A percentile compares a stretch with the other conserved stretches of the same genome.
Evolutionary conservation across 208 protist species (phyloP).

Genomic region (Acanthamoeba culbertsoni): DNA sequence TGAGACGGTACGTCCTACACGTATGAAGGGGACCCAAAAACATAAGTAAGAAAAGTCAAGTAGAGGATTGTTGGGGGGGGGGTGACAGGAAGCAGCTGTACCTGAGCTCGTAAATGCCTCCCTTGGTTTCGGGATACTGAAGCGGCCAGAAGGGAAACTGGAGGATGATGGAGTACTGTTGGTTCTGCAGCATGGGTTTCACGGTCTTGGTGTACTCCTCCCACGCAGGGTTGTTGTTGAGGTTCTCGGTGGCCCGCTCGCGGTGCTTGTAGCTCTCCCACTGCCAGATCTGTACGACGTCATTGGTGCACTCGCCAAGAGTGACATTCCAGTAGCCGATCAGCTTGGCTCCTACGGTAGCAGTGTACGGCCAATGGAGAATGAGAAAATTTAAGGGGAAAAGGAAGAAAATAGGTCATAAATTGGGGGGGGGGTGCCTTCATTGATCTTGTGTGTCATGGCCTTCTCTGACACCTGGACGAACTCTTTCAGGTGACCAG

Average conservation of each 20-base stretch:
- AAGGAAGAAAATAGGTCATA: neutral
- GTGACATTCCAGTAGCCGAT: constrained; percentile 24
- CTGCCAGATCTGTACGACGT: constrained; percentile 27
- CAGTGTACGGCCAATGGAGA: neutral
- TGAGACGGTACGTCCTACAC: constrained; percentile 15
- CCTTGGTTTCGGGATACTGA: neutral
- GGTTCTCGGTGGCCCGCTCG: neutral
- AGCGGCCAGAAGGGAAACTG: constrained; percentile 39
- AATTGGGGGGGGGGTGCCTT: neutral
- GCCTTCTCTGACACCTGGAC: constrained; percentile 23
- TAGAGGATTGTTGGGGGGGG: neutral
- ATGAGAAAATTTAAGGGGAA: neutral
- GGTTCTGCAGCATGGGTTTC: constrained; percentile 41
- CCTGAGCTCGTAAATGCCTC: constrained; percentile 51
- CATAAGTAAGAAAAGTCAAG: neutral
- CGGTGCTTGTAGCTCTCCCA: constrained; percentile 35
- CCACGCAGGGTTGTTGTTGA: neutral
- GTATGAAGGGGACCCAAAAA: neutral
- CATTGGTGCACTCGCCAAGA: constrained; percentile 21
- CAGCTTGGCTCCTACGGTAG: constrained; percentile 11
- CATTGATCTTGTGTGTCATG: neutral
- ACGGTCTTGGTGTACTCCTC: constrained; percentile 17
- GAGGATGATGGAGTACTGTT: constrained; percentile 12
- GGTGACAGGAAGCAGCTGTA: neutral
- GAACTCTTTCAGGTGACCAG: constrained; percentile 17